phyloP scores from a whole-genome alignment of 1,284 basidiomycete genomes.

The Sporisorium exsertum region DNA sequence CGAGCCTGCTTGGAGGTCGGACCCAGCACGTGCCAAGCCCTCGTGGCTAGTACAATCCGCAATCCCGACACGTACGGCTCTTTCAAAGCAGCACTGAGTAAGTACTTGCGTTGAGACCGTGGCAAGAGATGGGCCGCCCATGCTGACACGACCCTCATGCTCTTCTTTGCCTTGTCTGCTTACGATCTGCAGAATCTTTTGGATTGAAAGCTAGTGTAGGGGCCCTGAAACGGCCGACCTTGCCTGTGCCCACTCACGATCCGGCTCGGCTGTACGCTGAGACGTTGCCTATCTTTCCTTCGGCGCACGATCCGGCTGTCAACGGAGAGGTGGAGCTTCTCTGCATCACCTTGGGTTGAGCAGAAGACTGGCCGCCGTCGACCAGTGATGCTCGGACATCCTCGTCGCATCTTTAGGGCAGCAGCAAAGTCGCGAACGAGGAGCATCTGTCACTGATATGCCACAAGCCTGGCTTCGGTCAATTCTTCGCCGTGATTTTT shows the following conservation, averaged over 20 bases:
- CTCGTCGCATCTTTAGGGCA: not conserved
- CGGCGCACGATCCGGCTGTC: constrained; percentile 27
- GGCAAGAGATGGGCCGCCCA: not conserved
- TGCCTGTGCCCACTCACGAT: constrained; percentile 5
- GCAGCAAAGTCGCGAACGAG: not conserved
- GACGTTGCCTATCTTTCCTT: constrained; percentile 28
- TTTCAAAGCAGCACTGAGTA: constrained; percentile 39
- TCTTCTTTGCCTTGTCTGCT: not conserved
- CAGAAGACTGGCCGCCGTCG: not conserved
- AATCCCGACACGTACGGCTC: constrained; percentile 38
- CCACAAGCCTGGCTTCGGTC: not conserved
- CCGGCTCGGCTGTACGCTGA: not conserved
- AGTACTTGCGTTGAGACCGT: constrained; percentile 1
- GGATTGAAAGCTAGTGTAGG: constrained; percentile 11
- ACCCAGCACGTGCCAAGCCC: constrained; percentile 22
- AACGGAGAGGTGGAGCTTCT: constrained; percentile 44
- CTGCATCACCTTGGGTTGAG: constrained; percentile 17
- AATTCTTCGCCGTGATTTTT: not conserved
- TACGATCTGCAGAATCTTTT: constrained; percentile 1
- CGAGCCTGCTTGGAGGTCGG: constrained; percentile 33
- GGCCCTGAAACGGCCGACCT: constrained; percentile 10
- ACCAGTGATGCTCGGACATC: not conserved
- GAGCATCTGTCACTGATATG: not conserved
- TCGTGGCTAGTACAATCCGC: constrained; percentile 49
- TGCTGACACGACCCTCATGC: constrained; percentile 3